Base-by-base conservation (phyloP, 2,329 filamentous ascomycete genomes). In the Bipolaris sorokiniana region DNA sequence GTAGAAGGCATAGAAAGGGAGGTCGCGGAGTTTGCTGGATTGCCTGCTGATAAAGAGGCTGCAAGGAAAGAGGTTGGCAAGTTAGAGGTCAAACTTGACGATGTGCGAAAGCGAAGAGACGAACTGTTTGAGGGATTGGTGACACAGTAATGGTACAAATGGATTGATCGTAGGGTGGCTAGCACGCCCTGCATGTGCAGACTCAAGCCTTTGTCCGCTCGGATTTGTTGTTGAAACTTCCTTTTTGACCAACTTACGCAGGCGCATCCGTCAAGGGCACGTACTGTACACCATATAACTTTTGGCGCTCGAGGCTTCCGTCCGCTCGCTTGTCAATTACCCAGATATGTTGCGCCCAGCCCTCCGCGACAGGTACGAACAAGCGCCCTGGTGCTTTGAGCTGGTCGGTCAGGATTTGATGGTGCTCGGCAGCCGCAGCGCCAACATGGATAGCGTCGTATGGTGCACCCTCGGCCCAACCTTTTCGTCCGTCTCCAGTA, bases 381-480 rank as follows among this genome's bases (percentile, higher is more conserved):
- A 95, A 83, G 62, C 90, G 82, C 0, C 95, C 95, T 0, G 94
- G 94, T 2, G 84, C 79, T 62, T 86, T 87, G 64, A 99, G 79
- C 79, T 98, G 95, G 28, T 88, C 84, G 44, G 96, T 78, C 63
- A 98, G 77, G 57, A 85, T 84, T 16, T 84, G 72, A 73, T 96
- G 93, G 52, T 96, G 78, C 70, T 87, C 84, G 22, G 79, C 84
- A 0, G 94, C 94, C 7, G 92, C 90, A 0, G 95, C 95, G 0
- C 95, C 95, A 2, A 98, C 95, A 73, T 98, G 95, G 58, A 99
- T 98, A 2, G 90, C 93, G 82, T 98, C 92, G 82, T 94, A 99
- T 0, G 87, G 83, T 16, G 70, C 66, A 59, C 78, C 82, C 11
- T 80, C 78, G 26, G 48, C 55, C 74, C 76, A 82, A 3, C 81